Percentiles rank a stretch among this genome's conserved stretches.
Conservation (phyloP, 1,139 yeast genomes). For the Yamadazyma oceani region DNA sequence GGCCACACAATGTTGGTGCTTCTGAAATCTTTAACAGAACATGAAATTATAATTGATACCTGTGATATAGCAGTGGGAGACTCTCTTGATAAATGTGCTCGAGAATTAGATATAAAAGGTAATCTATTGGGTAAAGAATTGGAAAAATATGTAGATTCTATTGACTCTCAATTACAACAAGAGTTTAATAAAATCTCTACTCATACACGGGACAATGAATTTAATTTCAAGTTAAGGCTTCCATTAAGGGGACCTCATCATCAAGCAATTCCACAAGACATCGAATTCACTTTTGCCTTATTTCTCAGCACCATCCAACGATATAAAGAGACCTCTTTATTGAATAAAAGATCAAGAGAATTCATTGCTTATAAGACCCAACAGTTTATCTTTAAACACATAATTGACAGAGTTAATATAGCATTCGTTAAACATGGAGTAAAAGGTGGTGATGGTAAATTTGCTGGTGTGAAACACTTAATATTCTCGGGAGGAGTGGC, state of each 20-base stretch:
- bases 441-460: slow-evolving; percentile 32
- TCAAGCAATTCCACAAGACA: slow-evolving; percentile 26
- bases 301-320: slow-evolving; percentile 59
- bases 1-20: slow-evolving; percentile 92
- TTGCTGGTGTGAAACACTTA: slow-evolving; percentile 51
- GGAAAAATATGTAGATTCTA: slow-evolving; percentile 53
- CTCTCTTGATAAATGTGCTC: slow-evolving; percentile 88
- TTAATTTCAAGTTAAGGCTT: slow-evolving; percentile 27
- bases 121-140: slow-evolving; percentile 84
- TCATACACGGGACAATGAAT: slow-evolving; percentile 25
- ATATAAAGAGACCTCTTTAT: slow-evolving; percentile 17
- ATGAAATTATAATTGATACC: slow-evolving; percentile 72
- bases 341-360: slow-evolving; percentile 24
- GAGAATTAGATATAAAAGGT: slow-evolving; percentile 77
- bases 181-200: slow-evolving; percentile 24
- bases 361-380: slow-evolving; percentile 66
- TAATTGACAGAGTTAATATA: slow-evolving; percentile 60
- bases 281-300: slow-evolving; percentile 75
- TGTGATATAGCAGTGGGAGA: slow-evolving; percentile 93
- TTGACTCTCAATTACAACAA: slow-evolving; percentile 21
- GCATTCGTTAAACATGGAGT: slow-evolving; percentile 43
- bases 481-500: slow-evolving; percentile 96
- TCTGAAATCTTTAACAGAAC: slow-evolving; percentile 59
- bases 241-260: slow-evolving; percentile 39
- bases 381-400: slow-evolving; percentile 66